These are phyloP conservation scores for Cymodocea nodosa DNA, from an alignment of 116 monocot genomes.

Conservation along the genomic window DNA sequence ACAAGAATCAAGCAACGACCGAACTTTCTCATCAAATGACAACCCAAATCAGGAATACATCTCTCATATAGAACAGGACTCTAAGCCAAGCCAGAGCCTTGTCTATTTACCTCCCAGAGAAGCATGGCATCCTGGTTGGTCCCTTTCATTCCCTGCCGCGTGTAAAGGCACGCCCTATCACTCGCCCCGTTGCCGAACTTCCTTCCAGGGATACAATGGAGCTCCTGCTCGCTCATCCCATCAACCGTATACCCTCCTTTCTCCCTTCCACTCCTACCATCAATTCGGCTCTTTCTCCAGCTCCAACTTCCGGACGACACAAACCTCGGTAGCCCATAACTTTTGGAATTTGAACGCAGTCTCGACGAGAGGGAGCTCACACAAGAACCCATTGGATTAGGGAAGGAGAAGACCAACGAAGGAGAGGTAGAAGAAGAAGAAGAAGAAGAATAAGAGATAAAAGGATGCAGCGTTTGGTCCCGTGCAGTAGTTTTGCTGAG, in stretches of 20 bases:
- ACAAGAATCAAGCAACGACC: neutral
- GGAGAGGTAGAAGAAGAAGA: neutral
- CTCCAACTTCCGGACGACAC: neutral
- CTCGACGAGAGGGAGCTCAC: neutral
- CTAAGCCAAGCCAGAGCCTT: neutral
- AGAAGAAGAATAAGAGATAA: neutral
- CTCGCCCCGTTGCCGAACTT: conserved; percentile 13
- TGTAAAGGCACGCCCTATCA: conserved; percentile 10
- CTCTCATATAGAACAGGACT: neutral
- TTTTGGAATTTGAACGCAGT: neutral
- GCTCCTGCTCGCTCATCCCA: conserved; percentile 7
- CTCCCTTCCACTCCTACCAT: neutral
- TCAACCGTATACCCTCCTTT: neutral
- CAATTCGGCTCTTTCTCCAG: neutral
- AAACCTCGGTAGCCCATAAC: neutral
- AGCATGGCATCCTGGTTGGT: conserved; percentile 26
- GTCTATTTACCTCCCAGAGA: conserved; percentile 17
- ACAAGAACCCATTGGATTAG: conserved; percentile 10
- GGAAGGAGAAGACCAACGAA: neutral
- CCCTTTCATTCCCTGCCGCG: conserved; percentile 18
- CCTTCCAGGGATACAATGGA: conserved; percentile 5
- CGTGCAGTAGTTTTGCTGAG: too few species aligned
- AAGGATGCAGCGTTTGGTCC: too few species aligned
- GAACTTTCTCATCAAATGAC: neutral
- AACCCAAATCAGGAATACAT: conserved; percentile 3